Conservation (phyloP, 2,329 filamentous ascomycete species). For the Curvularia spicifera region DNA sequence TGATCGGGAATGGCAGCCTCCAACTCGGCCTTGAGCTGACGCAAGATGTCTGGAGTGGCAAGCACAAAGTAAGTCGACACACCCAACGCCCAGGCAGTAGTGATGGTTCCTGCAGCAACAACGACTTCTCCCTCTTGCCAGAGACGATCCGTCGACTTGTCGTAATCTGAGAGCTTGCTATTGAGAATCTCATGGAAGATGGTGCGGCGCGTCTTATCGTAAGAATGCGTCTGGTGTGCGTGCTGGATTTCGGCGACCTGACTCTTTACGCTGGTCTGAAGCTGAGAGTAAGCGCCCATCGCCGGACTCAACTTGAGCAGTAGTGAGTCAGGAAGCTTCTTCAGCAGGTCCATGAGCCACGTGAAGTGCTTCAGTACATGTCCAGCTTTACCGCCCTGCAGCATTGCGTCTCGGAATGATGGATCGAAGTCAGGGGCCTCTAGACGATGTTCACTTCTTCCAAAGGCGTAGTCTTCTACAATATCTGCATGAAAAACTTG, state of each 20-base stretch:
- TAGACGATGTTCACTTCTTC: slow-evolving; percentile 4
- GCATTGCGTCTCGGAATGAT: slow-evolving; percentile 3
- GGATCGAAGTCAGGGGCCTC: slow-evolving; percentile 1
- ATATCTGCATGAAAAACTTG: neutral
- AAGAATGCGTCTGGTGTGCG: slow-evolving; percentile 5
- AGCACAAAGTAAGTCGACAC: neutral
- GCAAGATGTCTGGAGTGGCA: neutral
- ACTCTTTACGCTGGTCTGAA: slow-evolving; percentile 4
- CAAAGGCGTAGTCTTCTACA: slow-evolving; percentile 1
- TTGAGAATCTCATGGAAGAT: slow-evolving; percentile 3
- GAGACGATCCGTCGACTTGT: slow-evolving; percentile 1
- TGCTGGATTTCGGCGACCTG: slow-evolving; percentile 9
- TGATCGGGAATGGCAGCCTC: neutral
- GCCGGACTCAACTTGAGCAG: slow-evolving; percentile 4
- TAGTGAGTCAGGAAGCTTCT: neutral
- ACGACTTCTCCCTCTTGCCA: slow-evolving; percentile 8
- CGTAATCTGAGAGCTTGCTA: neutral
- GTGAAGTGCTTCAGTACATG: slow-evolving; percentile 5
- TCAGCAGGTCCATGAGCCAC: slow-evolving; percentile 7
- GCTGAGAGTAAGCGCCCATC: slow-evolving; percentile 10
- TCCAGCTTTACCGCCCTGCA: slow-evolving; percentile 1
- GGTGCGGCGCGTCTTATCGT: slow-evolving; percentile 7
- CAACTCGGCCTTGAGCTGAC: neutral
- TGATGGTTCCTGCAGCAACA: slow-evolving; percentile 4
- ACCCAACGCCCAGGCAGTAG: slow-evolving; percentile 5